A percentile compares a stretch with the other conserved stretches of the same genome.
Conservation (phyloP, 2,329 filamentous ascomycete genomes). For the Pseudogymnoascus sp. region DNA sequence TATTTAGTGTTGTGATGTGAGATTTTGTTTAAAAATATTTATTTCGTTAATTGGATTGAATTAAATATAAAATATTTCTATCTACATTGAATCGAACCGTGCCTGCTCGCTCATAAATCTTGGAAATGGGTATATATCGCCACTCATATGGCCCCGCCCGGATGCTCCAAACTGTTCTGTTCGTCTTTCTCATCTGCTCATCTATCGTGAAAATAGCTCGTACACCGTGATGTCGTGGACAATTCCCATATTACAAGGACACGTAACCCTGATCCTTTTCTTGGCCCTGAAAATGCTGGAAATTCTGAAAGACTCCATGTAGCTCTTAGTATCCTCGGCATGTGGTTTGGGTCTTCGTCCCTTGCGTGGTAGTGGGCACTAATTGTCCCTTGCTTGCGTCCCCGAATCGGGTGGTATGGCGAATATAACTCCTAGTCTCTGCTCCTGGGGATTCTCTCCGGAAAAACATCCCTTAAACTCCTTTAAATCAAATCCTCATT, state of each 20-base stretch:
- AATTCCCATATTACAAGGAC: not conserved
- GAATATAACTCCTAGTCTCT: not conserved
- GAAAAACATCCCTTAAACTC: not conserved
- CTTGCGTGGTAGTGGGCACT: not conserved
- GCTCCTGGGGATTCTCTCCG: not conserved
- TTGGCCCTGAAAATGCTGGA: not conserved
- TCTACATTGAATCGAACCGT: not conserved
- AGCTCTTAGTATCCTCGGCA: not conserved
- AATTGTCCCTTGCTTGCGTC: not conserved
- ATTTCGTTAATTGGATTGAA: not conserved
- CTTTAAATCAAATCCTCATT: not conserved
- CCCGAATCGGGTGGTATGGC: slow-evolving; percentile 1
- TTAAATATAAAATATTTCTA: not conserved
- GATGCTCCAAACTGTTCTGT: not conserved
- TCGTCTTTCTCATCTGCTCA: not conserved
- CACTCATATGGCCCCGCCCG: not conserved
- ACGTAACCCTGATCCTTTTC: not conserved
- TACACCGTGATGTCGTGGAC: not conserved
- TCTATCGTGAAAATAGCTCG: not conserved
- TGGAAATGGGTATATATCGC: slow-evolving; percentile 8
- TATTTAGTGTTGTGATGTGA: not conserved
- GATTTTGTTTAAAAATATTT: not conserved
- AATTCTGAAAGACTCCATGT: not conserved
- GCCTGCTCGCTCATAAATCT: not conserved
- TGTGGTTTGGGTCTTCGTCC: not conserved